Evolutionary conservation across 768 basidiomycete species (phyloP).

Genomic region (Mycena kentingensis): DNA sequence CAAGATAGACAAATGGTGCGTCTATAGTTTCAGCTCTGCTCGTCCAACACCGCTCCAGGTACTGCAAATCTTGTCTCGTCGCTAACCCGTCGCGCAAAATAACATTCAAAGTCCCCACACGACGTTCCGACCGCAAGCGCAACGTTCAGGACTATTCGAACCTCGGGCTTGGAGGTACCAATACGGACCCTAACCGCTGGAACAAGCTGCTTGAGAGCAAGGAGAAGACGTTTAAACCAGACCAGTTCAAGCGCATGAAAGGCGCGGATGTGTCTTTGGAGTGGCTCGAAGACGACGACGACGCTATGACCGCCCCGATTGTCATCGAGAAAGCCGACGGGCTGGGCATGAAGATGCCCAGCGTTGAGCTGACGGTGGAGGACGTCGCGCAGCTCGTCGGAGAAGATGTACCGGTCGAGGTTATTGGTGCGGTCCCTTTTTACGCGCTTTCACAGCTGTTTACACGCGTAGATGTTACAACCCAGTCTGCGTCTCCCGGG

Average conservation of each 20-base stretch:
- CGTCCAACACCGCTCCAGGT: constrained; percentile 47
- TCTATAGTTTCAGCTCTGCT: constrained; percentile 8
- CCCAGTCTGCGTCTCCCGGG: constrained; percentile 80
- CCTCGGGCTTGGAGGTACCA: constrained; percentile 63
- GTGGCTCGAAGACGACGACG: constrained; percentile 74
- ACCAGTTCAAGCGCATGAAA: constrained; percentile 67
- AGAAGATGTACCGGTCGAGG: constrained; percentile 78
- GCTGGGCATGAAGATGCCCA: constrained; percentile 90
- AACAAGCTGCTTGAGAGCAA: constrained; percentile 69
- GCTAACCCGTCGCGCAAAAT: constrained; percentile 63
- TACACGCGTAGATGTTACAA: constrained; percentile 70
- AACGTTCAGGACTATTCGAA: constrained; percentile 79
- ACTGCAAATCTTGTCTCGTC: constrained; percentile 63
- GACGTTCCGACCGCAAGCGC: constrained; percentile 80
- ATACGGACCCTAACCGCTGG: constrained; percentile 70
- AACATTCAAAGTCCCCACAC: constrained; percentile 74
- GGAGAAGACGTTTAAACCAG: constrained; percentile 47
- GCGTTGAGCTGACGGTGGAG: constrained; percentile 65
- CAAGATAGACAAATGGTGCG: constrained; percentile 78
- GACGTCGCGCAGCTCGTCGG: constrained; percentile 84
- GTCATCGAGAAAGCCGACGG: constrained; percentile 77
- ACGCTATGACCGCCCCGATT: constrained; percentile 81
- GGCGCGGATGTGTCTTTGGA: constrained; percentile 67
- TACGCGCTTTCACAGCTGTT: background rate
- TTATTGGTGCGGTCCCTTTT: constrained; percentile 76